phyloP scores from a whole-genome alignment of 164 flowering plant species.

The Chimonanthus praecox region DNA sequence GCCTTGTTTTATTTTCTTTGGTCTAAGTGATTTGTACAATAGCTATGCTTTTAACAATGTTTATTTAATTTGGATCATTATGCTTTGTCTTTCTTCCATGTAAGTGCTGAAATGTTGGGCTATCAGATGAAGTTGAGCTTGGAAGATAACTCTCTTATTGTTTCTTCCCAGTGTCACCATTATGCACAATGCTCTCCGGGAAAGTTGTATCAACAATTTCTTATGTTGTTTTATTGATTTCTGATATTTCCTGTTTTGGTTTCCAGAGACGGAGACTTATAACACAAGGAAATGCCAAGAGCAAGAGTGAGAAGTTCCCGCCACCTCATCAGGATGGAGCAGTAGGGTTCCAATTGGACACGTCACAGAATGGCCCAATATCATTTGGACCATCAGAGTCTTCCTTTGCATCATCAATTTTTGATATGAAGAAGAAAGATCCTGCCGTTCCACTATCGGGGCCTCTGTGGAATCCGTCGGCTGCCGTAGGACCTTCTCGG shows the following conservation, averaged over 20 bases:
- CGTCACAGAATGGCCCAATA: constrained; percentile 43
- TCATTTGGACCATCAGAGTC: constrained; percentile 51
- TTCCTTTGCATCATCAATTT: constrained; percentile 52
- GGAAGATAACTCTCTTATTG: no score
- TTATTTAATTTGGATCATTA: neutral
- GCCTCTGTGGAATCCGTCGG: constrained; percentile 24
- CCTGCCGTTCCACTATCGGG: constrained; percentile 18
- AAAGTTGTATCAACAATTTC: neutral
- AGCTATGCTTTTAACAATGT: neutral
- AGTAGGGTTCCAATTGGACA: constrained; percentile 47
- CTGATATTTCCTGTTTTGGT: neutral
- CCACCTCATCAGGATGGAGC: constrained; percentile 93
- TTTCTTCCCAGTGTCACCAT: neutral
- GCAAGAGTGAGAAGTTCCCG: constrained; percentile 96
- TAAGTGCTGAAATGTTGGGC: neutral
- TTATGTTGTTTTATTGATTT: neutral
- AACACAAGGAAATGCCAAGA: constrained; percentile 58
- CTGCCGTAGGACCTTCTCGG: constrained; percentile 36
- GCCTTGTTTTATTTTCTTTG: neutral
- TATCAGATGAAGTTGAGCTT: no score
- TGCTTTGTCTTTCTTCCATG: neutral
- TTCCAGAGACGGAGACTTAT: constrained; percentile 63
- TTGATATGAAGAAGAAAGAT: constrained; percentile 34
- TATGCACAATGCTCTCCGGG: neutral
- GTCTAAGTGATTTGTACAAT: neutral